phyloP scores from a whole-genome alignment of 805 yeast species.

The Wickerhamomyces sydowiorum region DNA sequence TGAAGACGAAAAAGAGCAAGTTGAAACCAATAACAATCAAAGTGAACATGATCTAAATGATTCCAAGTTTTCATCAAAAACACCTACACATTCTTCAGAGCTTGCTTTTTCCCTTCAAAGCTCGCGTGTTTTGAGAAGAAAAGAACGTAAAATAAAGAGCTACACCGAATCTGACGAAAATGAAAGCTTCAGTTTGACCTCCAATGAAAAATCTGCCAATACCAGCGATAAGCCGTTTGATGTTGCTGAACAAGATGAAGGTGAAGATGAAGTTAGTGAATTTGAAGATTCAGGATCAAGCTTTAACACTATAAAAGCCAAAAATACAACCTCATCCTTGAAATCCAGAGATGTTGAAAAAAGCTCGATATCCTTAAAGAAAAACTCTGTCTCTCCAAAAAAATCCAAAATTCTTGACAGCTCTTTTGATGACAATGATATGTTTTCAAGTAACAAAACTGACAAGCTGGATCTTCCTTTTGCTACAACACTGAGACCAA shows the following conservation, averaged over 20 bases:
- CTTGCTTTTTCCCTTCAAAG: background rate
- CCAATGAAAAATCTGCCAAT: conserved; percentile 8
- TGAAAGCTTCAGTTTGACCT: conserved; percentile 19
- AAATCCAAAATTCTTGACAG: conserved; percentile 17
- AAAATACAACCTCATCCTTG: background rate
- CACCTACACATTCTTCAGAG: background rate
- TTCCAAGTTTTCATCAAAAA: background rate
- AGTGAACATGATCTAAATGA: background rate
- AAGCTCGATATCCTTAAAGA: no score
- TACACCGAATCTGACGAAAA: conserved; percentile 3
- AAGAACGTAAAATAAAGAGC: conserved; percentile 1
- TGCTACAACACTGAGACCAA: background rate
- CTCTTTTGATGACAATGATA: conserved; percentile 15
- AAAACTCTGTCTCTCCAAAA: conserved; percentile 4
- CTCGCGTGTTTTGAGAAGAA: conserved; percentile 1
- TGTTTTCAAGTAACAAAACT: conserved; percentile 12
- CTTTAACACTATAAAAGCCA: background rate
- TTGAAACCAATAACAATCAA: no score
- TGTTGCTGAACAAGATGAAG: background rate
- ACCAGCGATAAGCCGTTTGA: background rate
- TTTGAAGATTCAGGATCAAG: background rate
- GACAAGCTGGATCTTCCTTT: conserved; percentile 2
- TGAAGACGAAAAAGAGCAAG: background rate
- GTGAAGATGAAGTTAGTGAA: background rate
- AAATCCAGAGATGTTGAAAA: no score